Conservation (phyloP, 306 rosid species). For the Albizia julibrissin region DNA sequence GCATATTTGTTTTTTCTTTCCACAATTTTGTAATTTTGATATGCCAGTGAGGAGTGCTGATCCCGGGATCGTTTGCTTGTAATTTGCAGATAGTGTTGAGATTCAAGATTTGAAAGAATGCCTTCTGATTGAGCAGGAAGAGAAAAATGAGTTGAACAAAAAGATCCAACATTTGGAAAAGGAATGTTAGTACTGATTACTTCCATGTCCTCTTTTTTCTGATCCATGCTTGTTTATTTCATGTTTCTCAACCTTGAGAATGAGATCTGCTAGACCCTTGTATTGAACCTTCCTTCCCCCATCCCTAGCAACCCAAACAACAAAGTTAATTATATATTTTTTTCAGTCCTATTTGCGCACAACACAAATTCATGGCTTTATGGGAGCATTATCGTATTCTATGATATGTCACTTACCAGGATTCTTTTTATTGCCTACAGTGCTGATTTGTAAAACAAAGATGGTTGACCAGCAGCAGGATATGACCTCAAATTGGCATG, state of each 20-base stretch:
- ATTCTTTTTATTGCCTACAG: slow-evolving; percentile 41
- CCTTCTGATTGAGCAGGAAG: slow-evolving; percentile 74
- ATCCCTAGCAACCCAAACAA: not conserved
- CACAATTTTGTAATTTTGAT: not conserved
- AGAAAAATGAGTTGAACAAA: slow-evolving; percentile 53
- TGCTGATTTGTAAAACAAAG: slow-evolving; percentile 65
- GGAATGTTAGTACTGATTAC: slow-evolving; percentile 58
- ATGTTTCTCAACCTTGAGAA: not conserved
- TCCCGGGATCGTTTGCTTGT: slow-evolving; percentile 5
- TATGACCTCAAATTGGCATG: slow-evolving; percentile 55
- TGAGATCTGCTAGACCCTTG: not conserved
- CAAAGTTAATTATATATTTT: not conserved
- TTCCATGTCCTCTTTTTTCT: not conserved
- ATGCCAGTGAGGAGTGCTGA: not conserved
- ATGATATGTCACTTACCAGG: not conserved
- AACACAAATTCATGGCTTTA: slow-evolving; percentile 13
- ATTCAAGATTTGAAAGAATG: slow-evolving; percentile 76
- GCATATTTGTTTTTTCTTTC: slow-evolving; percentile 1
- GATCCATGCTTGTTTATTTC: not conserved
- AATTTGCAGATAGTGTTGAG: slow-evolving; percentile 56
- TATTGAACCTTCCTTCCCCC: slow-evolving; percentile 9
- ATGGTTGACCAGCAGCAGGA: slow-evolving; percentile 60
- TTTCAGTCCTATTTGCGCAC: not conserved
- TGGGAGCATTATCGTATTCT: slow-evolving; percentile 26
- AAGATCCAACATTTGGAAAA: slow-evolving; percentile 61